phyloP scores from a whole-genome alignment of 805 yeast species.

The Starmera amethionina region DNA sequence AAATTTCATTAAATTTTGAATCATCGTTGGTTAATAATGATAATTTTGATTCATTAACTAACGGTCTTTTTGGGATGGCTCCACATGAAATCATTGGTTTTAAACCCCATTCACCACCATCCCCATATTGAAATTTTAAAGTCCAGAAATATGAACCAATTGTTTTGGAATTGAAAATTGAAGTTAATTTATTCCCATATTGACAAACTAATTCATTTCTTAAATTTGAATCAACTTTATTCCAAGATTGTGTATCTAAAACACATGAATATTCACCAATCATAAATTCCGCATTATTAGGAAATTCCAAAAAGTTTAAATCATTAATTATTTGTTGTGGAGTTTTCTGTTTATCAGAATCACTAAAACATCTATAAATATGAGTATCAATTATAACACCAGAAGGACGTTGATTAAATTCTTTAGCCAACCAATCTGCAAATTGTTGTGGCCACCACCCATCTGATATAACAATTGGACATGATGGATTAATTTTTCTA shows the following conservation, averaged over 20 bases:
- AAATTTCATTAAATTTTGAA: conserved; percentile 24
- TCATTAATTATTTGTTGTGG: conserved; percentile 57
- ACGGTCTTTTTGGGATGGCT: conserved; percentile 31
- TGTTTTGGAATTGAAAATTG: conserved; percentile 41
- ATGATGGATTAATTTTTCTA: conserved; percentile 37
- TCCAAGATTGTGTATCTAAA: conserved; percentile 70
- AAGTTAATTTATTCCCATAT: conserved; percentile 51
- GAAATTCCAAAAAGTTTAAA: conserved; percentile 38
- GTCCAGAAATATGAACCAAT: conserved; percentile 90
- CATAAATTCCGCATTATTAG: conserved; percentile 55
- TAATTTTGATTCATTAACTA: conserved; percentile 7
- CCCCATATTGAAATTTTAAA: conserved; percentile 73
- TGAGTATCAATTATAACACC: conserved; percentile 81
- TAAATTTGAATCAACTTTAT: conserved; percentile 26
- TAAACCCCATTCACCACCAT: conserved; percentile 97
- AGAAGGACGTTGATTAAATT: conserved; percentile 25
- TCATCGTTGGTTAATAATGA: conserved; percentile 30
- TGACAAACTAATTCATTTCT: conserved; percentile 47
- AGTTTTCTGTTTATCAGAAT: conserved; percentile 52
- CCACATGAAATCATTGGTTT: conserved; percentile 63
- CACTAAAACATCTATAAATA: conserved; percentile 78
- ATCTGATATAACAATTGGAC: conserved; percentile 80
- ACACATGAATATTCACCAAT: conserved; percentile 92
- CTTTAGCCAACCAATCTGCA: conserved; percentile 50
- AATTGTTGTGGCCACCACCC: conserved; percentile 89